Conservation (phyloP, 306 rosid genomes). For the Benincasa hispida region DNA sequence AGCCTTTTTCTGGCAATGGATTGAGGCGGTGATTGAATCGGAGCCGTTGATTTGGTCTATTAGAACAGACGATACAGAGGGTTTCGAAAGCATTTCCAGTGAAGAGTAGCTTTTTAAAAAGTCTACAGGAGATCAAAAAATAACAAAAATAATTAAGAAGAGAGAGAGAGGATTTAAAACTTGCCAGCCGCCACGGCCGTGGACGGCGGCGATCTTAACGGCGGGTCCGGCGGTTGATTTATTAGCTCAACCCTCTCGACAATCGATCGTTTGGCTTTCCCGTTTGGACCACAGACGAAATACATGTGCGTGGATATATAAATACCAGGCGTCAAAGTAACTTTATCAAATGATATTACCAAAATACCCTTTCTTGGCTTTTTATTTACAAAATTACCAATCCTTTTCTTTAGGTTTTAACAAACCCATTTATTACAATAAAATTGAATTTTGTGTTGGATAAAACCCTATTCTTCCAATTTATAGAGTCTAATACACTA, state of each 20-base stretch:
- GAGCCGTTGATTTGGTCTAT: constrained; percentile 37
- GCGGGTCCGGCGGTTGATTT: not conserved
- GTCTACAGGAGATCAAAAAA: not conserved
- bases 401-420: no score
- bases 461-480: no score
- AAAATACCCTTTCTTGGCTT: not conserved
- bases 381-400: not conserved
- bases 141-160: not conserved
- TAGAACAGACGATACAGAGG: constrained; percentile 35
- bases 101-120: not conserved
- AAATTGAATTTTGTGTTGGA: no score
- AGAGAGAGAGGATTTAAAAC: not conserved
- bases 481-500: no score
- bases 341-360: not conserved
- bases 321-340: not conserved
- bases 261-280: not conserved
- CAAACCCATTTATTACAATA: no score
- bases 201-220: not conserved
- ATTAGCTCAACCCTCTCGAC: not conserved
- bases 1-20: constrained; percentile 1
- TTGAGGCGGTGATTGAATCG: not conserved
- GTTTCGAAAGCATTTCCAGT: constrained; percentile 33
- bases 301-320: not conserved
- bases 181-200: not conserved
- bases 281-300: not conserved